Evolutionary conservation across 345 rosid species (phyloP), one percentile per base, ranked within the genome.

Genomic region (Draba incana): DNA sequence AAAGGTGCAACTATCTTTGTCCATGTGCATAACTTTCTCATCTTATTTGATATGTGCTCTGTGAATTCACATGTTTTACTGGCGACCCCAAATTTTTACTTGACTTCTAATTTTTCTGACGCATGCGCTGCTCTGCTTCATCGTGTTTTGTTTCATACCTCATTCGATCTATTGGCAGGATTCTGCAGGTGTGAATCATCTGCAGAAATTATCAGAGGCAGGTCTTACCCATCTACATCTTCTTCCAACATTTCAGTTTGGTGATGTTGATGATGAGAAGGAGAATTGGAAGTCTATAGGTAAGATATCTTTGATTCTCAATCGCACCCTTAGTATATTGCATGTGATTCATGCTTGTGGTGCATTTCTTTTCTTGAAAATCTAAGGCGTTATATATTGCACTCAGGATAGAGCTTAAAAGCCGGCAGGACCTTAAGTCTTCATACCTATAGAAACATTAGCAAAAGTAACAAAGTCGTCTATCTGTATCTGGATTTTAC

Each of bases 211-310:
- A 77, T 85, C 89, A 48, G 77, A 79, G 75, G 96, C 98, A 77
- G 98, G 98, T 66, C 75, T 93, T 66, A 86, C 88, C 77, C 98
- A 92, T 71, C 75, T 92, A 66, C 98, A 92, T 76, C 81, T 90
- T 77, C 85, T 92, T 74, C 98, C 98, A 11, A 76, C 88, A 74
- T 90, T 79, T 78, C 98, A 92, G 68, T 92, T 92, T 76, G 96
- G 82, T 68, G 93, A 78, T 66, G 93, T 92, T 75, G 92, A 84
- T 54, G 98, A 90, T 45, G 82, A 80, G 75, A 92, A 85, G 74
- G 84, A 85, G 79, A 90, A 88, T 1, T 92, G 98, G 98, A 85
- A 85, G 86, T 61, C 33, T 68, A 81, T 84, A 39, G 98, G 98
- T 90, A 84, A 73, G 81, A 8, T 46, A 61, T 46, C 12, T 44